Evolutionary conservation across 768 basidiomycete species (phyloP).

Genomic region (Dioszegia hungarica): DNA sequence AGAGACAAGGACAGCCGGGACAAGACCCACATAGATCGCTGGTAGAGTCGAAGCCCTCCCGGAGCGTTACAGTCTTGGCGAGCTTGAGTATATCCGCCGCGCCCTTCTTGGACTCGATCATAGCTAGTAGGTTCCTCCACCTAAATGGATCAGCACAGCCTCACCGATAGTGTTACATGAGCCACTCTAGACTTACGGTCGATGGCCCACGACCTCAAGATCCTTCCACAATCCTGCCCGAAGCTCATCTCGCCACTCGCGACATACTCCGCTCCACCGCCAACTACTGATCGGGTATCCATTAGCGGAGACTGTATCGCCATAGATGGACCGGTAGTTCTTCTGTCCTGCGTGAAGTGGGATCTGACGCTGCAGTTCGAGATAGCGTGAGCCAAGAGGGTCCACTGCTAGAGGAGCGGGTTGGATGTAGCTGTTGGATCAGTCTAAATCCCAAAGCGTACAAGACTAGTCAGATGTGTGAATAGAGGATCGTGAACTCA

Average conservation of each 20-base stretch:
- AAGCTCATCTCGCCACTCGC: constrained; percentile 35
- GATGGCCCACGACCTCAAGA: constrained; percentile 10
- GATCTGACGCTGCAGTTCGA: constrained; percentile 17
- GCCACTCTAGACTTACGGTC: constrained; percentile 3
- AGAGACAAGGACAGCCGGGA: background rate
- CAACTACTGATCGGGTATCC: constrained; percentile 35
- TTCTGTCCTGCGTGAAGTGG: constrained; percentile 28
- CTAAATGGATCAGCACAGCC: background rate
- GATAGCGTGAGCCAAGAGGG: constrained; percentile 11
- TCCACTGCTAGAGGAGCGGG: constrained; percentile 20
- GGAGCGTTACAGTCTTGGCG: constrained; percentile 1
- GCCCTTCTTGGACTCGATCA: background rate
- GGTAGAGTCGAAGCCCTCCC: background rate
- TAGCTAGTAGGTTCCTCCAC: background rate
- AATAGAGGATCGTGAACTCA: constrained; percentile 3
- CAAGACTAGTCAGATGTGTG: too few species aligned
- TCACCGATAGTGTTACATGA: background rate
- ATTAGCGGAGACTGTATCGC: constrained; percentile 29
- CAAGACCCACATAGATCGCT: background rate
- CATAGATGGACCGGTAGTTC: constrained; percentile 28
- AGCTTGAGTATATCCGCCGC: background rate
- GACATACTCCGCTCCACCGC: constrained; percentile 27
- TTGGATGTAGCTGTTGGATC: constrained; percentile 25
- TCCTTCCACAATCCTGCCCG: constrained; percentile 24
- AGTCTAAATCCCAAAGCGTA: too few species aligned